Evolutionary conservation across 768 basidiomycete genomes (phyloP), one percentile per base, ranked within the genome.

Genomic region (Ramaria sp.): DNA sequence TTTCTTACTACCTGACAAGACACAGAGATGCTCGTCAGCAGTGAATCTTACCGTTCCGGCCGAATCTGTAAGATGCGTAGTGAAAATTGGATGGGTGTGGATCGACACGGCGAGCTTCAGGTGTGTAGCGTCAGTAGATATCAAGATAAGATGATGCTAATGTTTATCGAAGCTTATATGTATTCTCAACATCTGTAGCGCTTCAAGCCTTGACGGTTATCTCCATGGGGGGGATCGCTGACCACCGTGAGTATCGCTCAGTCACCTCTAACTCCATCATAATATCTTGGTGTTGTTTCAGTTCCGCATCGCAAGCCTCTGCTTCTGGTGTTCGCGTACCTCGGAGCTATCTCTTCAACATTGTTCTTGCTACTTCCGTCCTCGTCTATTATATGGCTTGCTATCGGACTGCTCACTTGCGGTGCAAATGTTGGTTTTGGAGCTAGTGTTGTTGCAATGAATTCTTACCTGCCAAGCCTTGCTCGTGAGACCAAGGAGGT

Each of bases 181-280:
- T 85, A 28, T 88, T 91, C 66, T 96, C 94, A 0, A 71, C 82
- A 13, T 90, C 88, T 0, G 94, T 97, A 0, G 85, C 85, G 0
- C 67, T 95, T 0, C 94, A 97, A 65, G 94, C 93, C 0, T 62
- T 97, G n/a, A 89, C 85, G 0, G 92, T 99, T 37, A 92, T 99
- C 53, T 93, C 94, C 5, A 88, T 96, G 76, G 90, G 91, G 6
- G 82, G 82, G 15, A 82, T 95, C 53, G 95, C 94, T 1, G 91
- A 98, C 68, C 81, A 88, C 58, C 82, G 92, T 94, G 61, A 56
- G 87, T 73, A 18, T 8, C 16, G 39, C 32, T 22, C 49, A 28
- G 22, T 27, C n/a, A 16, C 56, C n/a, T 52, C 27, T 7, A 30
- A 22, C 6, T 22, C 28, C 20, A 5, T 28, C 48, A n/a, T 34